Conservation (phyloP, 2,329 filamentous ascomycete genomes). For the Penicillium sp. region DNA sequence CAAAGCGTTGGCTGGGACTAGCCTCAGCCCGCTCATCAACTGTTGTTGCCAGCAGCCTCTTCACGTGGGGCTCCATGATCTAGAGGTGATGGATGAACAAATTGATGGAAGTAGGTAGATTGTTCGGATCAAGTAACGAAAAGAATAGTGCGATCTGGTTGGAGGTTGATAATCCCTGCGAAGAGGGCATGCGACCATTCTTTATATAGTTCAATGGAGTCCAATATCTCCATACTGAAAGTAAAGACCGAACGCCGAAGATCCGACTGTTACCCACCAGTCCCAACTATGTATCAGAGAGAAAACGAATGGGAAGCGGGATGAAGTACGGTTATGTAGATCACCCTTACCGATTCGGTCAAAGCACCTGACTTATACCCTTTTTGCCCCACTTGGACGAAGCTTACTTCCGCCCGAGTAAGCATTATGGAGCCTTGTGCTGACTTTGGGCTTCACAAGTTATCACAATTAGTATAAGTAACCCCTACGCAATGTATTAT, state of each 20-base stretch:
- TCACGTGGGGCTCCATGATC: background rate
- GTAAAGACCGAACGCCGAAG: no score
- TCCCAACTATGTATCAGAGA: no score
- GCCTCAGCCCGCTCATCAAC: slow-evolving; percentile 5
- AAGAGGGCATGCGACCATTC: background rate
- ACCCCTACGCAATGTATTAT: no score
- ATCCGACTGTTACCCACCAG: no score
- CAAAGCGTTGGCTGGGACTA: slow-evolving; percentile 14
- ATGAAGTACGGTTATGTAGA: background rate
- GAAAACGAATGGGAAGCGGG: background rate
- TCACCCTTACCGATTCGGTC: background rate
- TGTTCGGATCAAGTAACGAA: background rate
- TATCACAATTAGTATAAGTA: no score
- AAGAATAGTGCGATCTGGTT: background rate
- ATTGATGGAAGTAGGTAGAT: background rate
- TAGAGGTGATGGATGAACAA: background rate
- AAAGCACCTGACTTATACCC: no score
- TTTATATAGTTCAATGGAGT: background rate
- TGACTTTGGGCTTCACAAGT: slow-evolving; percentile 4
- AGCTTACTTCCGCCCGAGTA: background rate
- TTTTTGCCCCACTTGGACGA: background rate
- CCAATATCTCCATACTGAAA: no score
- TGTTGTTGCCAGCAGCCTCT: slow-evolving; percentile 14
- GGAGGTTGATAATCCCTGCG: background rate
- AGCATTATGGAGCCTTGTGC: slow-evolving; percentile 1